phyloP scores from a whole-genome alignment of 352 stramenopile species.

The Globisporangium takayamanum region DNA sequence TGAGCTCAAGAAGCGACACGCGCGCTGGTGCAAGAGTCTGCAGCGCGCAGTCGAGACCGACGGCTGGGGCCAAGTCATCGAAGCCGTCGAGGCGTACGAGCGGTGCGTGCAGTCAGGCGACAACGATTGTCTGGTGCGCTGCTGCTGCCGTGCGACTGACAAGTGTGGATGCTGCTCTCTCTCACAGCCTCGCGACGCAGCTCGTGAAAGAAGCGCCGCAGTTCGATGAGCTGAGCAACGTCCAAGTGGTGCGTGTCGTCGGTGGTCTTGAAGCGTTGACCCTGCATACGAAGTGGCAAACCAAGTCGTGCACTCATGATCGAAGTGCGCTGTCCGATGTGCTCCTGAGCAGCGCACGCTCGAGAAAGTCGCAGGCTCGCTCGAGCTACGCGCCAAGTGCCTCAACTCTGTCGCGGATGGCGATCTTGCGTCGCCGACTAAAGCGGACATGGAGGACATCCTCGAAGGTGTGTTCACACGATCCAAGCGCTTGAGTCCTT shows the following conservation, averaged over 20 bases:
- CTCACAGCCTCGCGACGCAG: slow-evolving; percentile 27
- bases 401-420: slow-evolving; percentile 47
- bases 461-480: slow-evolving; percentile 27
- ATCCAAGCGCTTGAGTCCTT: background rate
- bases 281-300: background rate
- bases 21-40: slow-evolving; percentile 48
- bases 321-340: background rate
- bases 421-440: slow-evolving; percentile 39
- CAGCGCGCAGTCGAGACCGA: slow-evolving; percentile 57
- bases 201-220: slow-evolving; percentile 29
- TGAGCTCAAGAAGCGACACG: slow-evolving; percentile 40
- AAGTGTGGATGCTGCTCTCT: background rate
- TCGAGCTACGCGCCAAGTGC: slow-evolving; percentile 49
- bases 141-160: too few relatives aligned
- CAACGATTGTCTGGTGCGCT: background rate
- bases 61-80: slow-evolving; percentile 61
- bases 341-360: slow-evolving; percentile 16
- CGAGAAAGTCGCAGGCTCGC: slow-evolving; percentile 31
- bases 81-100: slow-evolving; percentile 73
- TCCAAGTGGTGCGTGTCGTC: slow-evolving; percentile 26
- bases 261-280: background rate
- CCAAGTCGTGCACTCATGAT: background rate
- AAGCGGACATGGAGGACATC: slow-evolving; percentile 64
- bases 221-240: slow-evolving; percentile 34
- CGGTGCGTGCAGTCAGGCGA: slow-evolving; percentile 19